A percentile compares a stretch with the other conserved stretches of the same genome.
Evolutionary conservation across 306 rosid genomes (phyloP).

Genomic region (Cucurbita moschata): DNA sequence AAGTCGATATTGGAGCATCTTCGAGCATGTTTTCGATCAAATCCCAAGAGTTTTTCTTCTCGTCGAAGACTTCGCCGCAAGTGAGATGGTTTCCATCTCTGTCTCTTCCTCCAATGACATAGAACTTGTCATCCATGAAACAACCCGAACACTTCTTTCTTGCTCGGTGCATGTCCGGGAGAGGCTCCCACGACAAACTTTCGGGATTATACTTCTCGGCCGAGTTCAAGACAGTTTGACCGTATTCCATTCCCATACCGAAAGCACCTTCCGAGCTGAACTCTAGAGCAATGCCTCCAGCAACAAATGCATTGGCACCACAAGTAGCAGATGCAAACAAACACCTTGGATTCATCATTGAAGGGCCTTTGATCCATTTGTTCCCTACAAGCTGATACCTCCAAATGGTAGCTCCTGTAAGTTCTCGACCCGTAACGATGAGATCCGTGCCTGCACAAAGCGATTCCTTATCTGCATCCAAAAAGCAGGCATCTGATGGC

Average conservation of each 20-base stretch:
- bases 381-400: constrained; percentile 29
- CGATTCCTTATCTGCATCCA: constrained; percentile 52
- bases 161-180: constrained; percentile 44
- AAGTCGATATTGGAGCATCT: constrained; percentile 13
- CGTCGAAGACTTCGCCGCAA: constrained; percentile 57
- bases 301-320: constrained; percentile 46
- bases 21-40: constrained; percentile 43
- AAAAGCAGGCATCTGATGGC: constrained; percentile 39
- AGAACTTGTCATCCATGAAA: constrained; percentile 58
- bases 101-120: constrained; percentile 66
- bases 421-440: constrained; percentile 51
- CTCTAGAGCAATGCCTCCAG: constrained; percentile 40
- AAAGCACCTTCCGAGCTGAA: constrained; percentile 1
- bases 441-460: constrained; percentile 68
- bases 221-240: constrained; percentile 22
- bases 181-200: constrained; percentile 37
- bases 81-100: constrained; percentile 25
- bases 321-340: constrained; percentile 71
- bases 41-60: constrained; percentile 36
- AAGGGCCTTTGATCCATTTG: constrained; percentile 59
- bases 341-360: constrained; percentile 54
- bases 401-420: constrained; percentile 49
- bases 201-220: constrained; percentile 56
- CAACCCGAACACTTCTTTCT: constrained; percentile 60
- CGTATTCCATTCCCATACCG: constrained; percentile 15